A percentile compares a stretch with the other conserved stretches of the same genome.
phyloP scores from a whole-genome alignment of 768 basidiomycete species.

The Kwoniella sp. region DNA sequence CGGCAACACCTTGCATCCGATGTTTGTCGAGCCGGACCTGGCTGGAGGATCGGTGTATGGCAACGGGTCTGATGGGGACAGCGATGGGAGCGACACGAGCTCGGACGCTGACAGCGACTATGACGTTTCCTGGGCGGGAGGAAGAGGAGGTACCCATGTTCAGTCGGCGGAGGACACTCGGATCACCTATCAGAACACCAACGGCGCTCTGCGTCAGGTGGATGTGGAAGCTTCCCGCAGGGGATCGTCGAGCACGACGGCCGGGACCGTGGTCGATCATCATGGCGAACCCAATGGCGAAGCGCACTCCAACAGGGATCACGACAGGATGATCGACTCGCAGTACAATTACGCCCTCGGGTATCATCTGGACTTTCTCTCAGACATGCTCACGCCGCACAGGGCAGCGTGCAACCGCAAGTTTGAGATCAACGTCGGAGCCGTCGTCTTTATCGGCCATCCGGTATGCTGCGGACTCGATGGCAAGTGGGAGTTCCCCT shows the following conservation, averaged over 20 bases:
- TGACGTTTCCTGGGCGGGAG: slow-evolving; percentile 8
- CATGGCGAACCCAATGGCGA: not conserved
- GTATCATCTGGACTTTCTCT: slow-evolving; percentile 74
- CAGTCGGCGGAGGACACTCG: not conserved
- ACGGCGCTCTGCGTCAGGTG: not conserved
- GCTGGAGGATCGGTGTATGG: not conserved
- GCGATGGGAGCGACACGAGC: not conserved
- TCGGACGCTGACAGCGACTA: slow-evolving; percentile 21
- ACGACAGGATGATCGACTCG: slow-evolving; percentile 21
- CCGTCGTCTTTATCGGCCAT: slow-evolving; percentile 88
- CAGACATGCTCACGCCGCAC: slow-evolving; percentile 71
- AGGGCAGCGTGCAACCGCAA: slow-evolving; percentile 82
- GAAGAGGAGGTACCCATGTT: no score
- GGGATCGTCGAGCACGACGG: slow-evolving; percentile 8
- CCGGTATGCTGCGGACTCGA: slow-evolving; percentile 76
- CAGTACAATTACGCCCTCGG: slow-evolving; percentile 60
- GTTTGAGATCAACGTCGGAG: slow-evolving; percentile 86
- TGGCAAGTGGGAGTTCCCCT: slow-evolving; percentile 63
- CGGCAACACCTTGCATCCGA: slow-evolving; percentile 1
- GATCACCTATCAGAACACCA: not conserved
- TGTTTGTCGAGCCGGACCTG: slow-evolving; percentile 2
- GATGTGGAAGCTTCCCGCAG: slow-evolving; percentile 11
- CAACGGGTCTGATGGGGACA: slow-evolving; percentile 3
- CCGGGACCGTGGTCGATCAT: not conserved
- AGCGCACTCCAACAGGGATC: not conserved